Base-by-base conservation (phyloP, 2,329 filamentous ascomycete genomes). In the Monilinia polystroma region DNA sequence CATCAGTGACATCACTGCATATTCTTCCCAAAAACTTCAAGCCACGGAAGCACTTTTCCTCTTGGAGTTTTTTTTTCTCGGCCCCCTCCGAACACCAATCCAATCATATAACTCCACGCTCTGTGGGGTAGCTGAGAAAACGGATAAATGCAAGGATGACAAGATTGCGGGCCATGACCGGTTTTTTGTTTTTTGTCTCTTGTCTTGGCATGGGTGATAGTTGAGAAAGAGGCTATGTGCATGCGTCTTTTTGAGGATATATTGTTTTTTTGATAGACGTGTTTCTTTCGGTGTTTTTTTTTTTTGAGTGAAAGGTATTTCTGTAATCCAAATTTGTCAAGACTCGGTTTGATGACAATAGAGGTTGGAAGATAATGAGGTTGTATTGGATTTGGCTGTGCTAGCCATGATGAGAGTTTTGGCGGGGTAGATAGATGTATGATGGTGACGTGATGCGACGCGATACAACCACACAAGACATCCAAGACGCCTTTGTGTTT, bases 191-290 rank as follows among this genome's bases (percentile, higher is more conserved):
- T 38, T 49, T 38, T 26, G 7, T 59, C 7, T 49, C 38, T 51
- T 51, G 7, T 41, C 58, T 60, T 60, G 58, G 58, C 58, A 18
- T 26, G 10, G 20, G 20, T n/a, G 45, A 51, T 60, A 18, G 49
- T 41, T 45, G 45, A 43, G 58, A n/a, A 51, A 35, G 58, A 51
- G 58, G 58, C 45, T 60, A 32, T 38, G 58, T 60, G 45, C 45
- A 51, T 60, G 58, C 58, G 29, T 60, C 35, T 12, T 38, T n/a
- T n/a, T 38, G 57, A 60, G 45, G 45, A 60, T 60, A 51, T 51
- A 38, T 38, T 41, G n/a, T 26, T 60, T 38, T 60, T 47, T 14
- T 18, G 18, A n/a, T 18, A n/a, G 11, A 23, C 11, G 23, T 58
- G 26, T 45, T 12, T 32, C 4, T 59, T 6, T 49, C 20, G 7